Evolutionary conservation across 2,329 filamentous ascomycete genomes (phyloP).

Genomic region (Fusarium drepaniforme): DNA sequence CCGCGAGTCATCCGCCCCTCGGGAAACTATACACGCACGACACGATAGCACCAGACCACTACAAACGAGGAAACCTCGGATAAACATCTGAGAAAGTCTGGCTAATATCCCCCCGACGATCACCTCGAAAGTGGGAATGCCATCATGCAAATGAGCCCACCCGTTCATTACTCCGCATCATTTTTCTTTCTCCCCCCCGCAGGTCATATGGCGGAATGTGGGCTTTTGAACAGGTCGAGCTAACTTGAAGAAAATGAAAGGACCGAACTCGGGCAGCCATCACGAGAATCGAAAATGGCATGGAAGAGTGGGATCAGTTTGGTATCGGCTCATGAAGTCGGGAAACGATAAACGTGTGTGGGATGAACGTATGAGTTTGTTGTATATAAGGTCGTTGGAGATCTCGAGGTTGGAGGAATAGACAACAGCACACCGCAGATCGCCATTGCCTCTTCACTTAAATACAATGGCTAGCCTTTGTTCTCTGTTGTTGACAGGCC

Average conservation of each 20-base stretch:
- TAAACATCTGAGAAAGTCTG: slow-evolving; percentile 6
- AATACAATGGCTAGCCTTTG: slow-evolving; percentile 37
- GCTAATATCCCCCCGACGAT: slow-evolving; percentile 7
- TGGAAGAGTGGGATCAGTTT: neutral
- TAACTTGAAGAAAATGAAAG: slow-evolving; percentile 7
- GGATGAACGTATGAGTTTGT: neutral
- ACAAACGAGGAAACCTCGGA: neutral
- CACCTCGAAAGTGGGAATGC: slow-evolving; percentile 28
- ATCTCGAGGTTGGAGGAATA: neutral
- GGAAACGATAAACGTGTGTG: neutral
- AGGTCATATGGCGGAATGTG: slow-evolving; percentile 1
- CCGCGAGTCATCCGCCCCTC: slow-evolving; percentile 13
- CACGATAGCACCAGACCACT: slow-evolving; percentile 4
- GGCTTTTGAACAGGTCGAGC: neutral
- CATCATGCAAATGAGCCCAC: slow-evolving; percentile 26
- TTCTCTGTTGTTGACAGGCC: slow-evolving; percentile 53
- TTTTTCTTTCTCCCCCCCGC: neutral
- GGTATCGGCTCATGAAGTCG: slow-evolving; percentile 7
- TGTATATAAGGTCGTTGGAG: slow-evolving; percentile 30
- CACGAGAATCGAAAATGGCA: slow-evolving; percentile 19
- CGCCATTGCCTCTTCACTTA: slow-evolving; percentile 15
- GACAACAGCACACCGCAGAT: slow-evolving; percentile 20
- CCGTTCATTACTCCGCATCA: slow-evolving; percentile 16
- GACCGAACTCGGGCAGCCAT: slow-evolving; percentile 11
- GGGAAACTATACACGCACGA: neutral